phyloP scores from a whole-genome alignment of 805 yeast species.

The Starmerella bacillaris region DNA sequence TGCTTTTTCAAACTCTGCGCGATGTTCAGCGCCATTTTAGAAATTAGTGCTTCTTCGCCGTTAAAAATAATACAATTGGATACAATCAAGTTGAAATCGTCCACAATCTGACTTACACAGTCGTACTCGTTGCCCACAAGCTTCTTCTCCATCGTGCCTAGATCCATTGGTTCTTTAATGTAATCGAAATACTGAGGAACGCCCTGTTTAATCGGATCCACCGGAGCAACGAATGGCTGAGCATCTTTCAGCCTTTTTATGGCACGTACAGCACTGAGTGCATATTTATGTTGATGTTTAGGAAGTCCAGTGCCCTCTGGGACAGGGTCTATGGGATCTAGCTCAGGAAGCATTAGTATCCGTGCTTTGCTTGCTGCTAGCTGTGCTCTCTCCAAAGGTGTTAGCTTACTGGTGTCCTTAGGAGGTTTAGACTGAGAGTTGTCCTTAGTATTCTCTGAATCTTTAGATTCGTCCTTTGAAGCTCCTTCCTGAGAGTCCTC shows the following conservation, averaged over 20 bases:
- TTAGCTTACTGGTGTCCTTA: conserved; percentile 3
- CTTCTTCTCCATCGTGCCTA: conserved; percentile 76
- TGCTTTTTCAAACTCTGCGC: conserved; percentile 89
- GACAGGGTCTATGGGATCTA: conserved; percentile 16
- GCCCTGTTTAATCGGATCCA: conserved; percentile 70
- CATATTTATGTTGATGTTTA: conserved; percentile 65
- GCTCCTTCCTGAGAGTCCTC: conserved; percentile 1
- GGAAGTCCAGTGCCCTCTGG: conserved; percentile 20
- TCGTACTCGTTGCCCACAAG: conserved; percentile 52
- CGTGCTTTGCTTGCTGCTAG: conserved; percentile 15
- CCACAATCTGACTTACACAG: conserved; percentile 45
- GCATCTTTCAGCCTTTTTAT: conserved; percentile 86
- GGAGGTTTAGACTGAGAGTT: no score
- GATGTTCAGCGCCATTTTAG: conserved; percentile 80
- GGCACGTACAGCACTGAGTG: conserved; percentile 61
- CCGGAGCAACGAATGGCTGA: conserved; percentile 74
- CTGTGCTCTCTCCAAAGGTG: conserved; percentile 16
- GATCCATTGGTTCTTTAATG: conserved; percentile 79
- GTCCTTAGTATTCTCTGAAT: no score
- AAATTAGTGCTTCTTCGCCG: conserved; percentile 64
- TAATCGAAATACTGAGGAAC: conserved; percentile 80
- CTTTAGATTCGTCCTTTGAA: conserved; percentile 1
- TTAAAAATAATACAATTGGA: conserved; percentile 66
- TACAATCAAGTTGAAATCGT: conserved; percentile 73
- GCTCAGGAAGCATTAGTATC: conserved; percentile 16